Evolutionary conservation across 2,329 filamentous ascomycete species (phyloP).

Genomic region (Triangularia setosa): DNA sequence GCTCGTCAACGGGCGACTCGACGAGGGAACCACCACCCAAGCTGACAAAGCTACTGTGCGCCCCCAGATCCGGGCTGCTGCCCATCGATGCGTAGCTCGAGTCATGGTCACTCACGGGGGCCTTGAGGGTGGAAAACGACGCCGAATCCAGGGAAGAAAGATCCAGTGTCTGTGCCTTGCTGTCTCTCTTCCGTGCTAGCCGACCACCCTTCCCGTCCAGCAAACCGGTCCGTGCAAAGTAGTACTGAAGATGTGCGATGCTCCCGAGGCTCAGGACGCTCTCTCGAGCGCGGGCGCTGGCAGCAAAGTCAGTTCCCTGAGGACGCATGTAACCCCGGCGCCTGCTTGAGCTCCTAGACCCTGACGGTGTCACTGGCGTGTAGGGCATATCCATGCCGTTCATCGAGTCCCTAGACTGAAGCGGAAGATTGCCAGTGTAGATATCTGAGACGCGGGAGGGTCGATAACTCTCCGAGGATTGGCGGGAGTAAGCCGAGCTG

Average conservation of each 20-base stretch:
- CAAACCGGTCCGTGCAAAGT: constrained; percentile 91
- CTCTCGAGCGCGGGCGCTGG: constrained; percentile 83
- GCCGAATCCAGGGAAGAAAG: constrained; percentile 50
- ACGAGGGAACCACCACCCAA: constrained; percentile 36
- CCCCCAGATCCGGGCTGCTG: constrained; percentile 53
- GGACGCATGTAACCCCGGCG: constrained; percentile 84
- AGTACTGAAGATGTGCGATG: constrained; percentile 96
- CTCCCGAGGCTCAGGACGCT: constrained; percentile 95
- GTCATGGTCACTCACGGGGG: constrained; percentile 47
- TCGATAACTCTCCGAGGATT: constrained; percentile 59
- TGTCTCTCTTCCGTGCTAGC: constrained; percentile 63
- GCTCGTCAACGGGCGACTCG: constrained; percentile 46
- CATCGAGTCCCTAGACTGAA: constrained; percentile 45
- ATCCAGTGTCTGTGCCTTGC: constrained; percentile 55
- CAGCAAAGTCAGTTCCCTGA: constrained; percentile 82
- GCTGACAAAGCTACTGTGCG: constrained; percentile 33
- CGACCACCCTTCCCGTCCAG: constrained; percentile 91
- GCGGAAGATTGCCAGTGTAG: constrained; percentile 27
- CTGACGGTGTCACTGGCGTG: constrained; percentile 1
- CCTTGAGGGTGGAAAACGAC: constrained; percentile 33
- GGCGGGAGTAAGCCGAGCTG: constrained; percentile 51
- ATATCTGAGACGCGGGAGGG: constrained; percentile 43
- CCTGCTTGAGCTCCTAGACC: constrained; percentile 34
- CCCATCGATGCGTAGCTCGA: constrained; percentile 58
- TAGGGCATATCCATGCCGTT: constrained; percentile 35